Percentiles rank a stretch among this genome's conserved stretches.
phyloP scores from a whole-genome alignment of 2,329 filamentous ascomycete genomes.

The Chaetomiaceae sp. region DNA sequence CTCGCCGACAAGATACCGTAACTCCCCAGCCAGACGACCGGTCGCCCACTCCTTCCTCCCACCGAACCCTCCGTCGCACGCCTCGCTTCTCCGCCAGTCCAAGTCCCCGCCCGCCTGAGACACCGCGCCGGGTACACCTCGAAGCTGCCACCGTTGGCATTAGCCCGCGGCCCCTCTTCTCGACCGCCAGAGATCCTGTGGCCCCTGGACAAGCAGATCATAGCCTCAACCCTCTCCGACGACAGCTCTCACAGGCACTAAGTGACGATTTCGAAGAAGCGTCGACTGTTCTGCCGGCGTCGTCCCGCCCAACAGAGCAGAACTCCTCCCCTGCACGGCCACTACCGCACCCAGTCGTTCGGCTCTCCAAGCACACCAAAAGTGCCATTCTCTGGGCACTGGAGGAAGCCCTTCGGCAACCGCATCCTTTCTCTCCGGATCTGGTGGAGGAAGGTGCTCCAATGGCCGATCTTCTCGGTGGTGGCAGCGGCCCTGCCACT shows the following conservation, averaged over 20 bases:
- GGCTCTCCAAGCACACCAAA: slow-evolving; percentile 77
- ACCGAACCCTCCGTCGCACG: slow-evolving; percentile 45
- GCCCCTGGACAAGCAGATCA: slow-evolving; percentile 13
- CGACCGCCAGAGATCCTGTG: slow-evolving; percentile 27
- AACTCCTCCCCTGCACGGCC: slow-evolving; percentile 30
- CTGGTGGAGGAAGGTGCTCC: slow-evolving; percentile 79
- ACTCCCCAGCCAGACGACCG: slow-evolving; percentile 29
- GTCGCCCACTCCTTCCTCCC: slow-evolving; percentile 42
- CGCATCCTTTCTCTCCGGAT: slow-evolving; percentile 77
- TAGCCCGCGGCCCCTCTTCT: slow-evolving; percentile 36
- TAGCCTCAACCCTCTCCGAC: slow-evolving; percentile 24
- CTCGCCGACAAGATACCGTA: slow-evolving; percentile 32
- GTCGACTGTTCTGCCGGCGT: slow-evolving; percentile 31
- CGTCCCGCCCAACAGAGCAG: slow-evolving; percentile 26
- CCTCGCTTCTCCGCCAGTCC: slow-evolving; percentile 44
- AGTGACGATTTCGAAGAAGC: slow-evolving; percentile 38
- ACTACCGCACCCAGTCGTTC: slow-evolving; percentile 44
- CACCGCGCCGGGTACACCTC: slow-evolving; percentile 36
- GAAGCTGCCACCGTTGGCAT: slow-evolving; percentile 45
- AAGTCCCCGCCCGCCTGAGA: slow-evolving; percentile 32
- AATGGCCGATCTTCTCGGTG: slow-evolving; percentile 74
- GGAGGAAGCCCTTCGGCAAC: slow-evolving; percentile 81
- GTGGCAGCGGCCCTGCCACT: slow-evolving; percentile 49
- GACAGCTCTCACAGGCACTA: slow-evolving; percentile 44
- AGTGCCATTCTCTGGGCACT: slow-evolving; percentile 88